Conservation (phyloP, 2,329 filamentous ascomycete species). For the Tolypocladium inflatum region DNA sequence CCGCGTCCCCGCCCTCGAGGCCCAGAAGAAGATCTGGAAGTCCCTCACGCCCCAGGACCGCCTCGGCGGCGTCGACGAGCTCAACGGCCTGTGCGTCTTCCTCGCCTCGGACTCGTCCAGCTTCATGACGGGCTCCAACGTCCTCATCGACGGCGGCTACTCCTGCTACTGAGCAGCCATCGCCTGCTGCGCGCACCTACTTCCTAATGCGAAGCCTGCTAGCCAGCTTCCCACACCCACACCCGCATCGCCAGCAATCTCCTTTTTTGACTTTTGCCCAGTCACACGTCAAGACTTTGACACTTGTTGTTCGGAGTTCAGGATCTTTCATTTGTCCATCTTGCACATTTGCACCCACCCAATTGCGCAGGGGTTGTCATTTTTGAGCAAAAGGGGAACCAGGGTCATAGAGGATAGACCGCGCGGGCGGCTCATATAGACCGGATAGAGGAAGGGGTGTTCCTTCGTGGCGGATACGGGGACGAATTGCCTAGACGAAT, state of each 20-base stretch:
- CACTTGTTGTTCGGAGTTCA: constrained; percentile 5
- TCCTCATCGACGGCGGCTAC: constrained; percentile 63
- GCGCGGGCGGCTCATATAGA: neutral
- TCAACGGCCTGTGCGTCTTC: constrained; percentile 71
- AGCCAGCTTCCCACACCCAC: neutral
- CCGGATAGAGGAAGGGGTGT: neutral
- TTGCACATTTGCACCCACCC: neutral
- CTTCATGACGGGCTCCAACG: constrained; percentile 72
- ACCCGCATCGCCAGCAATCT: neutral
- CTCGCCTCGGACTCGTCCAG: constrained; percentile 61
- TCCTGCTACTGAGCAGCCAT: constrained; percentile 42
- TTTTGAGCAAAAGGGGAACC: neutral
- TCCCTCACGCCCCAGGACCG: constrained; percentile 64
- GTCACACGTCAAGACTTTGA: neutral
- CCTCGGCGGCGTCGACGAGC: constrained; percentile 62
- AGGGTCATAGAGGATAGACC: constrained; percentile 3
- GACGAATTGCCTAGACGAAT: neutral
- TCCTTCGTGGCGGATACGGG: neutral
- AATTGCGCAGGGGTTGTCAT: neutral
- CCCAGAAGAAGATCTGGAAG: constrained; percentile 76
- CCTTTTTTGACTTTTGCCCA: neutral
- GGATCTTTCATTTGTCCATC: neutral
- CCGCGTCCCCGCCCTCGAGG: constrained; percentile 66
- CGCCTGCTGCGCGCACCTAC: neutral
- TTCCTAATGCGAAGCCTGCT: neutral